Evolutionary conservation across 73 alveolate species (phyloP), one percentile per base, ranked within the genome.

Genomic region (Symbiodinium pilosum): DNA sequence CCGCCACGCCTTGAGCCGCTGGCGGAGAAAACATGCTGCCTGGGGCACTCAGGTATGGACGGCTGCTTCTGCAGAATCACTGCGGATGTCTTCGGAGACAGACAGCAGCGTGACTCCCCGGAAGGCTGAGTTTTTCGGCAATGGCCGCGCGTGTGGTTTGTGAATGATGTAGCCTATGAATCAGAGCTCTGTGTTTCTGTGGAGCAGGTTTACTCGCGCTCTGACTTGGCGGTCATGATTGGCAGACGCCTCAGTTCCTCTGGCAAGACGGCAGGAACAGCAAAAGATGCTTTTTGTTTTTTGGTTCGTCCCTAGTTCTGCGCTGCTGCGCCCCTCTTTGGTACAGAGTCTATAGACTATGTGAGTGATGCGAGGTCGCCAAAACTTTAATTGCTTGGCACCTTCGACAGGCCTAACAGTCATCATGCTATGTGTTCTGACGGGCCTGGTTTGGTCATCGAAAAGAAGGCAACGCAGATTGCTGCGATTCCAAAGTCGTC

Each of bases 1-100:
- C n/a, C 71, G n/a, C 71, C 26, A 21, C 26, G 71, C 71, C 16
- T 54, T 30, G 41, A 12, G 40, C 14, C 83, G 26, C 3, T 12
- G 40, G 83, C 30, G 28, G 34, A 1, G 41, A 12, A 5, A 9
- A 64, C 81, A 64, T 26, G 34, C 2, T 28, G 83, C 5, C 1
- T 6, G 44, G 9, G 44, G 2, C 12, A 26, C 47, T 32, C 44
- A 91, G 97, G 97, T 91, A 12, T 91, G 97, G 97, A 91, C 77
- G 75, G 97, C 88, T 24, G 87, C 81, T 8, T 91, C 97, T 14
- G 97, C 97, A 43, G 97, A 91, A 69, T 91, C 97, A 38, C 52
- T 91, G 87, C 97, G 97, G 83, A 91, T 91, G 97, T 64, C 77
- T 24, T 32, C 16, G 26, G 75, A 64, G 77, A 64, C 77, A 18